Base-by-base conservation (phyloP, 2,329 filamentous ascomycete genomes). In the Berkeleyomyces basicola region DNA sequence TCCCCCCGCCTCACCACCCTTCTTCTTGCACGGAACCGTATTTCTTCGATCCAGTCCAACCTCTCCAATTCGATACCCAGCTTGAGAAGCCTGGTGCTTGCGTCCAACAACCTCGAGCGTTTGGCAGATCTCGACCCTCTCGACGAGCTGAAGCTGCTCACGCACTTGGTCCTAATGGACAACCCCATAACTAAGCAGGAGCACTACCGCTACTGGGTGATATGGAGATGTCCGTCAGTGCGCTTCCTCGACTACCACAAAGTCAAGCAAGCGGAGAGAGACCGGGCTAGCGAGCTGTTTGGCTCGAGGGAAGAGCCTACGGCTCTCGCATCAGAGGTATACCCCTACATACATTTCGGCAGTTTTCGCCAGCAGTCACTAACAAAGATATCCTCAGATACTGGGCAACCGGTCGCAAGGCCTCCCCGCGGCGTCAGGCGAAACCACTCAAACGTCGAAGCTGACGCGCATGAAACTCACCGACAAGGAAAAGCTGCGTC, bases 171-270 rank as follows among this genome's bases (percentile, higher is more conserved):
- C 46, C 72, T 97, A 71, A 72, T 87, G 63, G 91, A 95, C 66
- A 97, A 97, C 72, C 92, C 93, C 0, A 88, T 97, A 6, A 84
- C 88, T 33, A 88, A 87, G 77, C 11, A 61, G 60, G 69, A 96
- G 90, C 78, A 96, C 74, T 99, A 97, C 76, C 86, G 93, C 61
- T 86, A 87, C 72, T 99, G 89, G 86, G 77, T 96, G 37, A 82
- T 99, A 65, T 96, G 88, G 87, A 83, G 86, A 66, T 89, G 87
- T 71, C 90, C 90, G 0, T 81, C 79, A 3, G 84, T 99, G 51
- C 85, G 92, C 53, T 97, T 96, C 74, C 80, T 99, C 58, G 93
- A 99, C 74, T 96, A 90, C 72, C 80, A 84, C 68, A 96, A 95
- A 74, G 90, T 99, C 59, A 95, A 90, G 74, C 83, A 93, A 67